Evolutionary conservation across 129 eudicot species (phyloP).

Genomic region (carrot (Daucus carota)): DH1_v3.0 NC_030381.2:44791501-44792000

Average conservation of each 20-base stretch:
- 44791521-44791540: constrained; percentile 15
- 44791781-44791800: neutral
- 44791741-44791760: neutral
- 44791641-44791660: neutral
- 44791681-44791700: neutral
- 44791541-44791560: too few species aligned
- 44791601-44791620: neutral
- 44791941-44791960: too few species aligned
- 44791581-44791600: too few species aligned
- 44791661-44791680: neutral
- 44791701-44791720: neutral
- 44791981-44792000: too few species aligned
- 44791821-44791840: neutral
- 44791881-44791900: too few species aligned
- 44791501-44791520: constrained; percentile 36
- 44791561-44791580: too few species aligned
- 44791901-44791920: too few species aligned
- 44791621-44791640: neutral
- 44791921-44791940: too few species aligned
- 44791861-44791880: neutral
- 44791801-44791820: neutral
- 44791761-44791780: neutral
- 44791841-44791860: neutral
- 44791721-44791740: neutral
- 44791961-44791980: too few species aligned